These are phyloP conservation scores for Apostasia ramifera DNA, from an alignment of 106 monocot genomes.

Conservation along the genomic window DNA sequence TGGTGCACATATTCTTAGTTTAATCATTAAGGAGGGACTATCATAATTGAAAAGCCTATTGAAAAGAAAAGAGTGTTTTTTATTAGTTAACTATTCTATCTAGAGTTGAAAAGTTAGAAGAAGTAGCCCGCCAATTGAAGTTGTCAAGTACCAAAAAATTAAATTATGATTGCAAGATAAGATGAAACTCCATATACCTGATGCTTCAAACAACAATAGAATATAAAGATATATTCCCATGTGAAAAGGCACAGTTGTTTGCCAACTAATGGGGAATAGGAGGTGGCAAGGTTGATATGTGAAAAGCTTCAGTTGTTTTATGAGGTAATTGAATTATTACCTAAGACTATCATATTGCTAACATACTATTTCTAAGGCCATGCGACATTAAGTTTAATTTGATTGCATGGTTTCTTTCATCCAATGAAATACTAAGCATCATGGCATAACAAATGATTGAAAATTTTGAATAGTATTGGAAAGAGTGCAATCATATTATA, in stretches of 20 bases:
- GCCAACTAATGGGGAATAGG: slow-evolving; percentile 23
- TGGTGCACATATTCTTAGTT: slow-evolving; percentile 44
- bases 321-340: slow-evolving; percentile 38
- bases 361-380: no score
- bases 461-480: slow-evolving; percentile 71
- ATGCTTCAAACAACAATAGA: slow-evolving; percentile 22
- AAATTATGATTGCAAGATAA: slow-evolving; percentile 9
- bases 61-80: slow-evolving; percentile 36
- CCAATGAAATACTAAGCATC: neutral
- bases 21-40: slow-evolving; percentile 49
- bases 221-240: slow-evolving; percentile 39
- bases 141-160: no score
- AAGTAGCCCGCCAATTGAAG: neutral
- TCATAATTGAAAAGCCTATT: slow-evolving; percentile 19
- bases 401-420: no score
- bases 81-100: slow-evolving; percentile 42
- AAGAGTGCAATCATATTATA: slow-evolving; percentile 34
- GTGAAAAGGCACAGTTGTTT: slow-evolving; percentile 18
- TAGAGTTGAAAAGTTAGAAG: slow-evolving; percentile 32
- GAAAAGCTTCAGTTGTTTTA: slow-evolving; percentile 46
- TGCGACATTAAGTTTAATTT: no score
- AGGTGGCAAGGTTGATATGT: slow-evolving; percentile 36
- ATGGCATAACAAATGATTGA: slow-evolving; percentile 45
- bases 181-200: slow-evolving; percentile 45
- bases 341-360: neutral